A percentile compares a stretch with the other conserved stretches of the same genome.
phyloP scores from a whole-genome alignment of 352 stramenopile genomes.

The Elongisporangium senticosum region DNA sequence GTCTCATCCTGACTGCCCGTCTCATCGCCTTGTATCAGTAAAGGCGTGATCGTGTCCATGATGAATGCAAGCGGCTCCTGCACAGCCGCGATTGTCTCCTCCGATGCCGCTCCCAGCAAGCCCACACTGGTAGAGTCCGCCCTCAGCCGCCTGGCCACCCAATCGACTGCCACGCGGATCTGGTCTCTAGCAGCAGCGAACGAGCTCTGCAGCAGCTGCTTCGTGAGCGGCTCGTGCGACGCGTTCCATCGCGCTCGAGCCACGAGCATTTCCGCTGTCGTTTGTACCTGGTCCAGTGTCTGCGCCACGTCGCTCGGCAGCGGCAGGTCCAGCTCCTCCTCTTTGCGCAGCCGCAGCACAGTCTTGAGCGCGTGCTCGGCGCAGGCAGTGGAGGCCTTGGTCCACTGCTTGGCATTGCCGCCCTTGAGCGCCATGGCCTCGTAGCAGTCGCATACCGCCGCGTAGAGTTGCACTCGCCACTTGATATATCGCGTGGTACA shows the following conservation, averaged over 20 bases:
- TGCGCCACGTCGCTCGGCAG: conserved; percentile 32
- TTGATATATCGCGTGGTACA: conserved; percentile 59
- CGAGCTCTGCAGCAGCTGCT: conserved; percentile 20
- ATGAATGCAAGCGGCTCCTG: conserved; percentile 29
- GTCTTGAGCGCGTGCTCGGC: conserved; percentile 29
- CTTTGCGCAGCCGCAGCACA: conserved; percentile 49
- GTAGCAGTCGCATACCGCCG: conserved; percentile 52
- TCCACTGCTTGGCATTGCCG: conserved; percentile 11
- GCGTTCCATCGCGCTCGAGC: conserved; percentile 15
- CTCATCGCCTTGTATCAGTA: conserved; percentile 10
- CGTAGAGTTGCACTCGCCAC: conserved; percentile 59
- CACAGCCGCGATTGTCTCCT: conserved; percentile 7
- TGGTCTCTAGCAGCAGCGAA: conserved; percentile 20
- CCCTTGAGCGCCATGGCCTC: conserved; percentile 35
- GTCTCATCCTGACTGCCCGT: not conserved
- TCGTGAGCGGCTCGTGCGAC: conserved; percentile 17
- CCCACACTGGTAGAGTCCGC: conserved; percentile 6
- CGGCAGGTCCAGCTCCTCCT: conserved; percentile 72
- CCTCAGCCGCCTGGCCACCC: conserved; percentile 16
- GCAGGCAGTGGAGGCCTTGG: conserved; percentile 34
- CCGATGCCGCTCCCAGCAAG: conserved; percentile 3
- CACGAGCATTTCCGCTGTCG: conserved; percentile 25
- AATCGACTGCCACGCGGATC: conserved; percentile 35
- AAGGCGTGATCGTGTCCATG: conserved; percentile 24
- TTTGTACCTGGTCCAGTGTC: conserved; percentile 37